Evolutionary conservation across 306 rosid genomes (phyloP), one percentile per base, ranked within the genome.

Genomic region (Cyclanthera cordifolia): DNA sequence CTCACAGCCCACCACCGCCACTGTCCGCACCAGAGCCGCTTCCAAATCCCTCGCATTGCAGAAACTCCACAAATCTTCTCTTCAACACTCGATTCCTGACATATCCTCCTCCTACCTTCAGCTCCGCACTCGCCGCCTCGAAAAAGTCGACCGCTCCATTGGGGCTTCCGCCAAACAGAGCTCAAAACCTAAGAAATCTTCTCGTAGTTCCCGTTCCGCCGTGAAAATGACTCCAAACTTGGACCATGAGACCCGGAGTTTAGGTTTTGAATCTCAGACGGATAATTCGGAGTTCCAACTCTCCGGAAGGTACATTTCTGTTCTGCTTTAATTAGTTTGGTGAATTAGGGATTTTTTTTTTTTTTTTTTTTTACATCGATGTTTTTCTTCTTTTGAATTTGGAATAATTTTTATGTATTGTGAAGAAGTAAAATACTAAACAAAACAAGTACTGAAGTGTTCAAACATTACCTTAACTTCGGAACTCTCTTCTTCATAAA

Each of bases 111-210:
- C 82, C 39, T 91, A 86, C 69, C 96, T 91, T 51, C 86, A 91
- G 78, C 97, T 91, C 48, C 76, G 97, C 7, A 88, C 85, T 74
- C 96, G 97, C 72, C 91, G 97, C 63, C 96, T 91, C 41, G 83
- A 66, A 49, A 66, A 48, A 4, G 5, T 58, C 43, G 52, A 39
- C 47, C 25, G 27, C 67, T 34, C 75, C 25, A 64, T 54, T 8
- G 78, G 55, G 19, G 76, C 73, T 43, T 75, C 63, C 39, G 6
- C 81, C 49, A 53, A 71, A 5, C 74, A 61, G 50, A 48, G 37
- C 45, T 63, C 79, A 8, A 54, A 70, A 19, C 9, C 63, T 24
- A 48, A 65, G 6, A 48, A 49, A 12, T 8, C 71, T 50, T 10
- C 56, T 39, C 69, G 27, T 43, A 77, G 53, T 76, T 78, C 85